Base-by-base conservation (phyloP, 73 alveolate genomes). In the Paramecium tetraurelia region DNA sequence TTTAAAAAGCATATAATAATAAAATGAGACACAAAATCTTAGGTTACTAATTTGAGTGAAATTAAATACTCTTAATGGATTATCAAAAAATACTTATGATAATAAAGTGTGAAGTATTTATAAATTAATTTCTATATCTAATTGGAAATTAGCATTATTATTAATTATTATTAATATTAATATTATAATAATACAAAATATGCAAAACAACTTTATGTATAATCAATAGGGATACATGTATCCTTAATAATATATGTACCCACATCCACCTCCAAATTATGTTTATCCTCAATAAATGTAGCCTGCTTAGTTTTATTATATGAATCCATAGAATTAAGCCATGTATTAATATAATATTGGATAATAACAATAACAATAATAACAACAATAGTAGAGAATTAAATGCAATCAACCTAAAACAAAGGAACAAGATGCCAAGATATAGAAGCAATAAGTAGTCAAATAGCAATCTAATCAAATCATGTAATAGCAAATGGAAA, bases 371-470 rank as follows among this genome's bases (percentile, higher is more conserved):
- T 53, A 53, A 63, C 12, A 63, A 63, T 63, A 63, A 63, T 59
- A 59, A 20, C 22, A 22, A 20, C 22, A 22, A 59, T 59, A 71
- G 41, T 27, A 35, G 31, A 41, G 87, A 38, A 63, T 63, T 27
- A 63, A 63, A 63, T 63, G 84, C 9, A 63, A 63, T 63, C 27
- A 63, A 24, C 84, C 84, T 63, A 63, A 63, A 63, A 63, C 84
- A 12, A 63, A 63, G n/a, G 84, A 63, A 31, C 24, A 63, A 7
- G 50, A 27, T 22, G 50, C 11, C 41, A 63, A 33, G 31, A 22
- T 27, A 63, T 63, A 53, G 31, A 53, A 53, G 9, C 14, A 20
- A 63, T 27, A 31, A 63, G 50, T 33, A 31, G 50, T 63, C 24
- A 63, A 63, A 63, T 27, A 63, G 11, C 12, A 63, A 63, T 18